These are phyloP conservation scores for Pleurotus sapidus DNA, from an alignment of 768 basidiomycete genomes.

Conservation along the genomic window DNA sequence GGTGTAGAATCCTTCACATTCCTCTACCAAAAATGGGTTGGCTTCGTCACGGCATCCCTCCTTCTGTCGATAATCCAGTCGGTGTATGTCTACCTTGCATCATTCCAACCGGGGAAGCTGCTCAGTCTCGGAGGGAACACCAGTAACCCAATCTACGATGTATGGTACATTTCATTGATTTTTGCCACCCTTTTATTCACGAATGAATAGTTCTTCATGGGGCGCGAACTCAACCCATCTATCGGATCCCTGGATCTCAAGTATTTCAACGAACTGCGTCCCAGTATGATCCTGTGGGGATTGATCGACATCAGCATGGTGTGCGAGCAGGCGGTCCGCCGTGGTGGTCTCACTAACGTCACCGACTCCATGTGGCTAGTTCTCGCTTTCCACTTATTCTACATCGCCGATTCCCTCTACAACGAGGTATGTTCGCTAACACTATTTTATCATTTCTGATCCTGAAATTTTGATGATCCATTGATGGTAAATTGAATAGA, in stretches of 20 bases:
- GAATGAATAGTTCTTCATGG: conserved; percentile 74
- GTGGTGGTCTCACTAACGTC: conserved; percentile 56
- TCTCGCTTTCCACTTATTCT: conserved; percentile 80
- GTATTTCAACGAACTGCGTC: conserved; percentile 82
- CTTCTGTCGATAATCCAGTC: conserved; percentile 77
- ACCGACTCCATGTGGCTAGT: conserved; percentile 94
- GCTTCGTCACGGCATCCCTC: conserved; percentile 78
- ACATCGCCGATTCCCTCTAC: conserved; percentile 82
- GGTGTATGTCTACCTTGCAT: conserved; percentile 61
- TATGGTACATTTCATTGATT: conserved; percentile 33
- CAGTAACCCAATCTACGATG: conserved; percentile 85
- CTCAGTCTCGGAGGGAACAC: conserved; percentile 89
- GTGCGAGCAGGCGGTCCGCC: conserved; percentile 83
- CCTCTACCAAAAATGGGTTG: conserved; percentile 88
- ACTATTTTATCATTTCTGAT: not conserved
- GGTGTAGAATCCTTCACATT: conserved; percentile 84
- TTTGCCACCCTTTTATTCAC: conserved; percentile 4
- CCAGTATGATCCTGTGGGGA: conserved; percentile 88
- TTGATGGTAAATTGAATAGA: conserved; percentile 35
- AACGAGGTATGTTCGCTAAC: conserved; percentile 62
- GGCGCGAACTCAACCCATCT: conserved; percentile 87
- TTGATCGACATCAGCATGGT: conserved; percentile 87
- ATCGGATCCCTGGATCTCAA: conserved; percentile 64
- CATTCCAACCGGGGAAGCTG: conserved; percentile 66
- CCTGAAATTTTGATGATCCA: not conserved